phyloP scores from a whole-genome alignment of 2,329 filamentous ascomycete species.

The Claviceps citrina region DNA sequence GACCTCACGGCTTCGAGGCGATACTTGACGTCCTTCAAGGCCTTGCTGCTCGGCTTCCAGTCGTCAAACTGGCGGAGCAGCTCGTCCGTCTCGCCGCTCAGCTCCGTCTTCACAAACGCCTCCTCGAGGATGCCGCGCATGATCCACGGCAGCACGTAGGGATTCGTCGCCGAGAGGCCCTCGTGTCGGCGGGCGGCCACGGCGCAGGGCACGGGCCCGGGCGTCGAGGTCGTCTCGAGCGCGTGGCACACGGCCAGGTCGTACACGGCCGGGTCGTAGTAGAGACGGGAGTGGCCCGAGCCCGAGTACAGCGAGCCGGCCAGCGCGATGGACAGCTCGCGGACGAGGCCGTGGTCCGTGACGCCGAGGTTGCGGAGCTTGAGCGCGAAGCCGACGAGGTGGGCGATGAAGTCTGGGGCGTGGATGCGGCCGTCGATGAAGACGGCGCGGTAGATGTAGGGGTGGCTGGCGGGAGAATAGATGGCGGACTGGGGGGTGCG shows the following conservation, averaged over 20 bases:
- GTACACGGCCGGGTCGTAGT: slow-evolving; percentile 80
- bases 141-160: slow-evolving; percentile 86
- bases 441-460: slow-evolving; percentile 87
- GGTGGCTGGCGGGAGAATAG: slow-evolving; percentile 72
- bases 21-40: slow-evolving; percentile 90
- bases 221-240: slow-evolving; percentile 51
- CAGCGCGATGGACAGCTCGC: slow-evolving; percentile 74
- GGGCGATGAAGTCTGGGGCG: slow-evolving; percentile 82
- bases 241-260: slow-evolving; percentile 59
- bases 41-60: slow-evolving; percentile 83
- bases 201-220: slow-evolving; percentile 20
- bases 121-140: slow-evolving; percentile 90
- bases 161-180: slow-evolving; percentile 47
- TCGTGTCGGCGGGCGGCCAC: slow-evolving; percentile 12
- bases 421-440: slow-evolving; percentile 90
- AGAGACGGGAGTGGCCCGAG: slow-evolving; percentile 84
- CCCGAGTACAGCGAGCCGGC: slow-evolving; percentile 84
- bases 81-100: slow-evolving; percentile 61
- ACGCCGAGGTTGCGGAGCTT: slow-evolving; percentile 89
- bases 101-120: slow-evolving; percentile 69
- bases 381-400: slow-evolving; percentile 81
- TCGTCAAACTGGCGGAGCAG: slow-evolving; percentile 79
- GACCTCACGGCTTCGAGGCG: slow-evolving; percentile 81
- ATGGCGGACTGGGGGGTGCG: slow-evolving; percentile 80
- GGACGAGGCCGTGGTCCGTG: slow-evolving; percentile 81